Conservation (phyloP, 805 yeast genomes). For the Candida palmyrensis region DNA sequence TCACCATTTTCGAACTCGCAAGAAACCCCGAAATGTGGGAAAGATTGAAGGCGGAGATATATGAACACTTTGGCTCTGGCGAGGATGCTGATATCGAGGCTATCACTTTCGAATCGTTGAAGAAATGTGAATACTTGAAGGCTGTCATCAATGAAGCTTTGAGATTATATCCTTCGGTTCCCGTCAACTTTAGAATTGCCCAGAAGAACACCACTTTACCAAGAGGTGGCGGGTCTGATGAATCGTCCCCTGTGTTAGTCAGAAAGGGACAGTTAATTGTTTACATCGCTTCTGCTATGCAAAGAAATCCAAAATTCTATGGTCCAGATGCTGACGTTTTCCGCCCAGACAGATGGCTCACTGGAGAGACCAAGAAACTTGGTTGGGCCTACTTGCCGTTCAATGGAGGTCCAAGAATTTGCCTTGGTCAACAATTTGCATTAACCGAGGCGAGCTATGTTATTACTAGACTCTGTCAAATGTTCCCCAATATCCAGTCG, state of each 20-base stretch:
- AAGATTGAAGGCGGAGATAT: slow-evolving; percentile 26
- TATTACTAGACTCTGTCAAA: slow-evolving; percentile 22
- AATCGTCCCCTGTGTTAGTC: slow-evolving; percentile 16
- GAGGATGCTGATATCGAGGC: slow-evolving; percentile 24
- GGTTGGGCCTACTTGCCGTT: slow-evolving; percentile 35
- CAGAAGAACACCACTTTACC: slow-evolving; percentile 45
- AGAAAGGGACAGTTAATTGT: slow-evolving; percentile 17
- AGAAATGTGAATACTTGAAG: slow-evolving; percentile 43
- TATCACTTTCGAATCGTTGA: slow-evolving; percentile 44
- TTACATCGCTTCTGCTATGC: slow-evolving; percentile 16
- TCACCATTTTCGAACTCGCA: slow-evolving; percentile 28
- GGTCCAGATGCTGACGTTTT: slow-evolving; percentile 31
- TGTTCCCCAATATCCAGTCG: slow-evolving; percentile 20
- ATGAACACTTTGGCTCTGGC: slow-evolving; percentile 27
- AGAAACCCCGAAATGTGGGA: slow-evolving; percentile 27
- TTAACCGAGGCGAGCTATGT: slow-evolving; percentile 32
- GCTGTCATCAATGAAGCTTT: slow-evolving; percentile 44
- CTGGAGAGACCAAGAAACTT: slow-evolving; percentile 17
- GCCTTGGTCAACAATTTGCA: slow-evolving; percentile 38
- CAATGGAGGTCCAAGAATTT: slow-evolving; percentile 35
- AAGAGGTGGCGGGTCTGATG: slow-evolving; percentile 41
- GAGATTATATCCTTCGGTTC: slow-evolving; percentile 49
- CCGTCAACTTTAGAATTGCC: slow-evolving; percentile 43
- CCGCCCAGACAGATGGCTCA: slow-evolving; percentile 36
- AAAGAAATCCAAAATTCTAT: slow-evolving; percentile 17